A percentile compares a stretch with the other conserved stretches of the same genome.
phyloP scores from a whole-genome alignment of 768 basidiomycete species.

The Epithele typhae region DNA sequence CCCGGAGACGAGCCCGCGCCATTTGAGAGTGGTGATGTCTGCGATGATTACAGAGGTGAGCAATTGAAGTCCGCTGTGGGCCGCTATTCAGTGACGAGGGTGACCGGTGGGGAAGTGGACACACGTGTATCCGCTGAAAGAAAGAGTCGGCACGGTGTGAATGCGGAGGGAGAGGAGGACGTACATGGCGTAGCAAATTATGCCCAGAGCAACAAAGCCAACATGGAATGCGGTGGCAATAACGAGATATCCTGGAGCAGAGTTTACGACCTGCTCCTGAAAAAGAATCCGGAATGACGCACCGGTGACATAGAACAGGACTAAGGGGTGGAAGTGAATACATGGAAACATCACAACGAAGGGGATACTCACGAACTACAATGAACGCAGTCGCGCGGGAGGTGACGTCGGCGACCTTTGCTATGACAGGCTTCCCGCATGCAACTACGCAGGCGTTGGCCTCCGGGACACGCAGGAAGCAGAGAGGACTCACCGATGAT shows the following conservation, averaged over 20 bases:
- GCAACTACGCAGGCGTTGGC: conserved; percentile 35
- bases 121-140: conserved; percentile 53
- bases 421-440: conserved; percentile 39
- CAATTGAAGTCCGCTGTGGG: conserved; percentile 50
- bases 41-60: conserved; percentile 48
- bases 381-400: conserved; percentile 42
- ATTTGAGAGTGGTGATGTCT: conserved; percentile 26
- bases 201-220: conserved; percentile 30
- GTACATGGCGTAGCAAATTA: conserved; percentile 54
- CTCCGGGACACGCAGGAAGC: no score
- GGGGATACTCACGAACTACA: conserved; percentile 41
- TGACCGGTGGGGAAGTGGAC: conserved; percentile 16
- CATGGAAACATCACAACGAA: conserved; percentile 22
- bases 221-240: conserved; percentile 25
- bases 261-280: no score
- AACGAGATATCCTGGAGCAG: conserved; percentile 31
- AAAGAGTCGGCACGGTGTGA: conserved; percentile 21
- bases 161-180: conserved; percentile 13
- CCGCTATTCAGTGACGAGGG: conserved; percentile 3
- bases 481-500: conserved; percentile 24
- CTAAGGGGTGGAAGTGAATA: conserved; percentile 18
- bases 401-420: conserved; percentile 47
- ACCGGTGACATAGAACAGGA: conserved; percentile 40
- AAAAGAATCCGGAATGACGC: no score
- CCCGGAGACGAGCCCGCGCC: conserved; percentile 36